phyloP scores from a whole-genome alignment of 2,329 filamentous ascomycete genomes.

The Cephalotrichum gorgonifer region DNA sequence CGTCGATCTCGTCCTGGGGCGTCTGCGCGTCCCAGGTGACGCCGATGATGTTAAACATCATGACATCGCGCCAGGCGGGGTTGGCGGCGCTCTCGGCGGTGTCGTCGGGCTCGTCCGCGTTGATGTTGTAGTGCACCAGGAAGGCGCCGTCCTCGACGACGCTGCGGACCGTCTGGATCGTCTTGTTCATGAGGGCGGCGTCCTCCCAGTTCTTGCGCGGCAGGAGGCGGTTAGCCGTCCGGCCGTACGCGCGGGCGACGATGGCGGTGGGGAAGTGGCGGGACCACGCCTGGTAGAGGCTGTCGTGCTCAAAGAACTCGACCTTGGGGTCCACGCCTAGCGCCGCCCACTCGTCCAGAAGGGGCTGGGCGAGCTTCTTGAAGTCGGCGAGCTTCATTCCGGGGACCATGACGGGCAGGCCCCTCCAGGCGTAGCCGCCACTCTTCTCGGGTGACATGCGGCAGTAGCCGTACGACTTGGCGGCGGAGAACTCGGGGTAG shows the following conservation, averaged over 20 bases:
- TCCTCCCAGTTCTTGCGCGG: not conserved
- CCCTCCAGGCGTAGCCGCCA: slow-evolving; percentile 36
- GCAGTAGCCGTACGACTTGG: slow-evolving; percentile 22
- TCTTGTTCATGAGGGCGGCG: not conserved
- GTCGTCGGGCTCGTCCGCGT: slow-evolving; percentile 1
- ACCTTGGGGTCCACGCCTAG: slow-evolving; percentile 24
- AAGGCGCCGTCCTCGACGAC: not conserved
- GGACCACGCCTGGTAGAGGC: slow-evolving; percentile 35
- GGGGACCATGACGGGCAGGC: slow-evolving; percentile 35
- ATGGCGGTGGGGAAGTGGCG: slow-evolving; percentile 7
- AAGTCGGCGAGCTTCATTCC: slow-evolving; percentile 31
- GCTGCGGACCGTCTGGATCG: not conserved
- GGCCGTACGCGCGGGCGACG: not conserved
- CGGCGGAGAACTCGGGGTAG: slow-evolving; percentile 36
- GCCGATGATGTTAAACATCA: slow-evolving; percentile 7
- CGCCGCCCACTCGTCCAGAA: slow-evolving; percentile 26
- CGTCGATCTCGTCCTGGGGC: slow-evolving; percentile 8
- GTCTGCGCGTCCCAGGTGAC: slow-evolving; percentile 5
- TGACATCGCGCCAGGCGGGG: slow-evolving; percentile 12
- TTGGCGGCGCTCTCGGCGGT: slow-evolving; percentile 3
- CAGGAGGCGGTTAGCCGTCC: slow-evolving; percentile 1
- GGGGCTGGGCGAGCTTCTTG: slow-evolving; percentile 30
- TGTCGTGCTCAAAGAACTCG: slow-evolving; percentile 26
- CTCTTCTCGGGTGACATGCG: not conserved
- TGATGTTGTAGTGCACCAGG: not conserved